phyloP scores from a whole-genome alignment of 768 basidiomycete species.

The Pleurotus salmoneostramineus region DNA sequence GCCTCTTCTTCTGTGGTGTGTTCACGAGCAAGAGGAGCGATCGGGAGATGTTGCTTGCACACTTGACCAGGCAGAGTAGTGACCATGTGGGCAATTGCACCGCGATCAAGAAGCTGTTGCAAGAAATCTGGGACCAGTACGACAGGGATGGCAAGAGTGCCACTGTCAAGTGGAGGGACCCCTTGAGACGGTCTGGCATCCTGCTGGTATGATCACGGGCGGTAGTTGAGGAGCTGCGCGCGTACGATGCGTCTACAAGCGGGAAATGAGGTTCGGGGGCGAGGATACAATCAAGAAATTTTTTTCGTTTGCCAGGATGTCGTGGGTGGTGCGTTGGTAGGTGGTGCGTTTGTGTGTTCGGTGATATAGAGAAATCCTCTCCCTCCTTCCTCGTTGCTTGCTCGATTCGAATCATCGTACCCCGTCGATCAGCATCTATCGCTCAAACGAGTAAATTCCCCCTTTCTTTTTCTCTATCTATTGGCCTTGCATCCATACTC shows the following conservation, averaged over 20 bases:
- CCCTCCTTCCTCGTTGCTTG: too few relatives aligned
- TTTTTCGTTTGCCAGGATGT: too few relatives aligned
- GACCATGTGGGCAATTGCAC: conserved; percentile 63
- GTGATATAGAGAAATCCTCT: too few relatives aligned
- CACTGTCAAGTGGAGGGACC: conserved; percentile 60
- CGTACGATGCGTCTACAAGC: not conserved
- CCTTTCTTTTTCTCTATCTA: too few relatives aligned
- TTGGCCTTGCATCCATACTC: too few relatives aligned
- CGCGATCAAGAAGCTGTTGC: conserved; percentile 51
- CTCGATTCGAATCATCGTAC: too few relatives aligned
- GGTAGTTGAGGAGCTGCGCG: not conserved
- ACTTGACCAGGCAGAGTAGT: conserved; percentile 47
- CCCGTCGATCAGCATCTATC: too few relatives aligned
- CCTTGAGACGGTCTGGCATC: conserved; percentile 45
- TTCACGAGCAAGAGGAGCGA: conserved; percentile 50
- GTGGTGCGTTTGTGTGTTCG: too few relatives aligned
- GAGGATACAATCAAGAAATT: too few relatives aligned
- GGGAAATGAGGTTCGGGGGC: too few relatives aligned
- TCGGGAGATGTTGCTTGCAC: conserved; percentile 35
- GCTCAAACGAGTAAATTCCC: too few relatives aligned
- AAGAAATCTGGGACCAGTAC: conserved; percentile 51
- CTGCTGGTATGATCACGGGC: conserved; percentile 48
- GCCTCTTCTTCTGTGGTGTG: conserved; percentile 69
- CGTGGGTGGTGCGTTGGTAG: too few relatives aligned
- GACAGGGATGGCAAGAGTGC: conserved; percentile 18